Base-by-base conservation (phyloP, 768 basidiomycete genomes). In the Candolleomyces aberdarensis region DNA sequence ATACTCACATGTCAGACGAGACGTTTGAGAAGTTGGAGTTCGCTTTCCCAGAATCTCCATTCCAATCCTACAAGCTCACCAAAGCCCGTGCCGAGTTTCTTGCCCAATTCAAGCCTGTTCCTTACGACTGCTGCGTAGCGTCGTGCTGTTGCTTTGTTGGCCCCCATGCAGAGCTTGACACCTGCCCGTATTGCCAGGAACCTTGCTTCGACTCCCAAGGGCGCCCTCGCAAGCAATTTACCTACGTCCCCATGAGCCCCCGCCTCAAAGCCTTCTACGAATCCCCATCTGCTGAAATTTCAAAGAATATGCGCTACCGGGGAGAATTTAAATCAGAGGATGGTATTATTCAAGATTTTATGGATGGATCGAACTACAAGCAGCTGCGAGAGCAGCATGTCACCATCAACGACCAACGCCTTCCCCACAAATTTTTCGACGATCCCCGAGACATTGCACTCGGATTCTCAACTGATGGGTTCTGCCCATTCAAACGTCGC, bases 401-500 rank as follows among this genome's bases (percentile, higher is more conserved):
- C 40, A 20, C 51, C 6, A 39, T 61, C 19, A 2, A 59, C 55
- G 72, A 68, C 3, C 51, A 70, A 4, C 48, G 31, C 5, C 63
- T 66, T 0, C 41, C 47, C 0, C 67, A 75, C 60, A 63, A 55
- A 1, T 76, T 69, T 64, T 84, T 85, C 57, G 67, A 67, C 0
- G 73, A 75, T 20, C 43, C 47, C 0, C 69, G 67, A 5, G 81
- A 84, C 54, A 66, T 84, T 22, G 79, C 80, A 2, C 69, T 83
- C 7, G 75, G 72, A 0, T 60, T 82, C 1, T 76, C 74, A 5
- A 73, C 72, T 0, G 80, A 85, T 67, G 76, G 82, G 0, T 80
- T 80, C 64, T 63, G 66, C 0, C 71, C 77, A 6, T 79, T 75
- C 63, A 74, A 74, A 41, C 61, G 69, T 1, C 67, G 70, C 0